A percentile compares a stretch with the other conserved stretches of the same genome.
phyloP scores from a whole-genome alignment of 2,329 filamentous ascomycete species.

The Aureobasidium pullulans region DNA sequence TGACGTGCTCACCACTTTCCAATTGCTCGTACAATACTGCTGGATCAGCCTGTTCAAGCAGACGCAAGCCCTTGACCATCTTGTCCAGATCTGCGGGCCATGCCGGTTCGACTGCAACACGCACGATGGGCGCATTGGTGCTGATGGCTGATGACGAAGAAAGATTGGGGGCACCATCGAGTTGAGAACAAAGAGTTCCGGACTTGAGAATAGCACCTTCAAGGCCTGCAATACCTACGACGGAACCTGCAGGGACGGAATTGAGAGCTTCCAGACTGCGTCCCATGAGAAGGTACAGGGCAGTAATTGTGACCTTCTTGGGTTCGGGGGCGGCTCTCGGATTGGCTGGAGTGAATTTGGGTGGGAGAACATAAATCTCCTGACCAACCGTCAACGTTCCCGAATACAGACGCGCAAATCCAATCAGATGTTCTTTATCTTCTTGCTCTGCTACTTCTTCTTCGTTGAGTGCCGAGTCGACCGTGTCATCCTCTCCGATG shows the following conservation, averaged over 20 bases:
- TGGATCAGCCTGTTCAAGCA: conserved; percentile 90
- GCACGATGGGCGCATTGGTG: conserved; percentile 72
- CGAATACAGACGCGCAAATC: conserved; percentile 90
- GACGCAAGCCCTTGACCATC: conserved; percentile 80
- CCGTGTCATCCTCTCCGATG: conserved; percentile 43
- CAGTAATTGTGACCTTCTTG: conserved; percentile 74
- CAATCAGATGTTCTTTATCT: conserved; percentile 82
- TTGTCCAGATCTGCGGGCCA: conserved; percentile 88
- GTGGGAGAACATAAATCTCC: conserved; percentile 80
- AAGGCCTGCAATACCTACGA: conserved; percentile 89
- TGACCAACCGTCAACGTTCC: conserved; percentile 86
- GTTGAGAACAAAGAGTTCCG: conserved; percentile 81
- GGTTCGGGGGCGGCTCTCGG: conserved; percentile 67
- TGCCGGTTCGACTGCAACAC: conserved; percentile 87
- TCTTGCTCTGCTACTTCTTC: conserved; percentile 44
- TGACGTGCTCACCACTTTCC: conserved; percentile 86
- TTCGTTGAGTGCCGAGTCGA: conserved; percentile 18
- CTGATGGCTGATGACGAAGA: conserved; percentile 75
- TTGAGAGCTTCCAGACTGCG: conserved; percentile 74
- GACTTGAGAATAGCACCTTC: conserved; percentile 94
- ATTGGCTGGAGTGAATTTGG: conserved; percentile 81
- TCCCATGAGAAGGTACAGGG: conserved; percentile 94
- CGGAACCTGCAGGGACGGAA: conserved; percentile 83
- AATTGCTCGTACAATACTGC: conserved; percentile 95
- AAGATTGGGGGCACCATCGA: conserved; percentile 81